These are phyloP conservation scores for Thelonectria rubi DNA, from an alignment of 2,329 filamentous ascomycete species.

Conservation along the genomic window DNA sequence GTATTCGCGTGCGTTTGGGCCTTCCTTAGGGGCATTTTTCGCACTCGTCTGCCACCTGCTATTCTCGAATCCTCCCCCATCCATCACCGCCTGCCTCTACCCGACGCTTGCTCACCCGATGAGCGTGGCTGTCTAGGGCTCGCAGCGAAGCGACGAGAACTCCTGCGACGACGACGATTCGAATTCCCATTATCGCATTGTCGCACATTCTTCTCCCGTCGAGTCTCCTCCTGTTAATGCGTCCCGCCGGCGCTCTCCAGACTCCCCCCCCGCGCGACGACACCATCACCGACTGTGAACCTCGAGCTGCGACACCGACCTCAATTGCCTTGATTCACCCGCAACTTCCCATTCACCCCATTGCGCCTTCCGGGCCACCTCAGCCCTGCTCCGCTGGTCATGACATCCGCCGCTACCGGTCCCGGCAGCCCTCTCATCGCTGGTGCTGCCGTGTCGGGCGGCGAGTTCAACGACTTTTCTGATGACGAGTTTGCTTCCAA, in stretches of 20 bases:
- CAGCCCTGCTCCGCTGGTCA: slow-evolving; percentile 44
- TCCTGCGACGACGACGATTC: not conserved
- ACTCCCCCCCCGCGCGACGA: slow-evolving; percentile 35
- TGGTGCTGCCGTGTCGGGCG: slow-evolving; percentile 49
- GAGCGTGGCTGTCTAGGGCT: slow-evolving; percentile 24
- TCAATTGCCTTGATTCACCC: slow-evolving; percentile 34
- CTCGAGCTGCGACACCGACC: slow-evolving; percentile 37
- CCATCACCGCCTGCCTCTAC: slow-evolving; percentile 31
- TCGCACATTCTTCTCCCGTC: slow-evolving; percentile 10
- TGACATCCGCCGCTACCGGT: slow-evolving; percentile 47
- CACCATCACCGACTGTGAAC: slow-evolving; percentile 33
- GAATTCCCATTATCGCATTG: not conserved
- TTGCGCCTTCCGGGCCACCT: slow-evolving; percentile 30
- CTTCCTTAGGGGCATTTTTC: slow-evolving; percentile 35
- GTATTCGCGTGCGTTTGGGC: slow-evolving; percentile 28
- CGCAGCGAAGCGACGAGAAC: slow-evolving; percentile 7
- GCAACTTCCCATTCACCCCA: slow-evolving; percentile 16
- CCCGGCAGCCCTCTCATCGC: slow-evolving; percentile 52
- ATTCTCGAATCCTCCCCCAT: slow-evolving; percentile 24
- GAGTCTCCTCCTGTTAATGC: slow-evolving; percentile 31
- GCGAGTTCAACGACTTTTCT: slow-evolving; percentile 51
- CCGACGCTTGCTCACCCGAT: slow-evolving; percentile 25
- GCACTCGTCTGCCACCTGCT: slow-evolving; percentile 33
- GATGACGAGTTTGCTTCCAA: slow-evolving; percentile 49
- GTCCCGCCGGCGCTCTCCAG: slow-evolving; percentile 26